A percentile compares a stretch with the other conserved stretches of the same genome.
Conservation (phyloP, 306 rosid species). For the Astragalus glycyphyllos region DNA sequence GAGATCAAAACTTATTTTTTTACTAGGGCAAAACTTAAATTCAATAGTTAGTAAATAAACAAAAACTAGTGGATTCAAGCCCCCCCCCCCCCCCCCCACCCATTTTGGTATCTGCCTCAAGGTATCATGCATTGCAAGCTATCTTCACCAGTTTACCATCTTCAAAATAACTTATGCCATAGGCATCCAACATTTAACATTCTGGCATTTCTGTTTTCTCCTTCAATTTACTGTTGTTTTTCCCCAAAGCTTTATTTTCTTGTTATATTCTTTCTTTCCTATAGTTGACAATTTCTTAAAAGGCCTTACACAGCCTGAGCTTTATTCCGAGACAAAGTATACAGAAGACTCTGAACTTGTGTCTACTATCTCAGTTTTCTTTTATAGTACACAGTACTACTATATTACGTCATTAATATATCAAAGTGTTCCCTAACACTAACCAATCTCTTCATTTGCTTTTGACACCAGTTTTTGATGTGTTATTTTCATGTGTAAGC, state of each 20-base stretch:
- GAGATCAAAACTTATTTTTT: too few relatives aligned
- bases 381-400: conserved; percentile 36
- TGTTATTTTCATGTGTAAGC: conserved; percentile 35
- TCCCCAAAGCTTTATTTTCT: not conserved
- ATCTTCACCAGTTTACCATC: too few relatives aligned
- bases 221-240: conserved; percentile 8
- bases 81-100: too few relatives aligned
- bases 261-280: not conserved
- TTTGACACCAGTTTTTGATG: conserved; percentile 31
- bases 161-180: not conserved
- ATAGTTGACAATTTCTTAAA: conserved; percentile 3
- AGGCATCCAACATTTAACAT: not conserved
- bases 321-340: conserved; percentile 42
- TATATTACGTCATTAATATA: conserved; percentile 4
- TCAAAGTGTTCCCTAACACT: conserved; percentile 34
- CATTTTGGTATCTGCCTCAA: too few relatives aligned
- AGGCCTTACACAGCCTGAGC: conserved; percentile 22
- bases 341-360: conserved; percentile 39
- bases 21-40: too few relatives aligned
- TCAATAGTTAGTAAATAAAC: too few relatives aligned
- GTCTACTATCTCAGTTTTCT: conserved; percentile 38
- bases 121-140: too few relatives aligned
- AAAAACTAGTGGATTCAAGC: too few relatives aligned
- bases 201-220: conserved; percentile 11
- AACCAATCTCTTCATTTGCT: conserved; percentile 9